Evolutionary conservation across 75 land plant species (phyloP).

Genomic region (Picea glauca): DNA sequence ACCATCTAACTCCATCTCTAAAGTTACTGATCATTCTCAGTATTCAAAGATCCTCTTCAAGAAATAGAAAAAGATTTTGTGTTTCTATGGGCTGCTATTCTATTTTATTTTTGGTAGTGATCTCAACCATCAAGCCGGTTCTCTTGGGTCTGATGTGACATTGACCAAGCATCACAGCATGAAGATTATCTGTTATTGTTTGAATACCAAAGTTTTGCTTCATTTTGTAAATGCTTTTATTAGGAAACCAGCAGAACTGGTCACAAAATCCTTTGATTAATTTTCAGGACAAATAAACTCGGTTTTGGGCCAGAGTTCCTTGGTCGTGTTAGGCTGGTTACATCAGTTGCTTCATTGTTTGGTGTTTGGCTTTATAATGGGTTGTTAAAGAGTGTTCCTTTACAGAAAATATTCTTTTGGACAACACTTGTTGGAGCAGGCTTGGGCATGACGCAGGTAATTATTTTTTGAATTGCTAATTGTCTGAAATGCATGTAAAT

Average conservation of each 20-base stretch:
- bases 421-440: conserved; percentile 77
- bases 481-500: neutral
- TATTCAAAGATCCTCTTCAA: no score
- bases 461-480: conserved; percentile 1
- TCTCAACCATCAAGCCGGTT: no score
- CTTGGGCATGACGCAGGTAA: conserved; percentile 90
- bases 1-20: no score
- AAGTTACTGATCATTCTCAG: no score
- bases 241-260: neutral
- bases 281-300: conserved; percentile 85
- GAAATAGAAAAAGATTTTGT: no score
- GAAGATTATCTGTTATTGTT: neutral
- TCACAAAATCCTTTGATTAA: neutral
- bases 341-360: conserved; percentile 87
- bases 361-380: conserved; percentile 93
- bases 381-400: conserved; percentile 75
- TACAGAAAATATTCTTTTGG: conserved; percentile 75
- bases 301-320: conserved; percentile 95
- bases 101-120: no score
- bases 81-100: no score
- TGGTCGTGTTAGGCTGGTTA: conserved; percentile 94
- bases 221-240: neutral
- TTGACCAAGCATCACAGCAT: neutral
- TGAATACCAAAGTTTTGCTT: neutral
- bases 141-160: neutral